Evolutionary conservation across 2,329 filamentous ascomycete genomes (phyloP).

Genomic region (Ophiosphaerella herpotricha): DNA sequence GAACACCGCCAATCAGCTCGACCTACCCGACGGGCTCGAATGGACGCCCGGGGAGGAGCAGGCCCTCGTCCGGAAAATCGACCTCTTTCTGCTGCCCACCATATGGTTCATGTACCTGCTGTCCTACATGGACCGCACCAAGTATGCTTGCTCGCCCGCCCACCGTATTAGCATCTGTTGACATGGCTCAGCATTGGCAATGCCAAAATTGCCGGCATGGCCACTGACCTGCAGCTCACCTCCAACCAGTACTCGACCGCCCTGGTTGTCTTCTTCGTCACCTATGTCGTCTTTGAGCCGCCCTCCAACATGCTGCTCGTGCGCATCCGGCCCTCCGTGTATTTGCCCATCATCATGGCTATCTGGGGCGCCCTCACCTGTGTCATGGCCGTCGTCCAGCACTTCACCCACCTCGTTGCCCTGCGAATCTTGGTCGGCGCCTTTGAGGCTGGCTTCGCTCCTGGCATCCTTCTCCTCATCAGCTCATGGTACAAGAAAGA

Average conservation of each 20-base stretch:
- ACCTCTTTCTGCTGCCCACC: slow-evolving; percentile 52
- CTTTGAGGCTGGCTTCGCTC: slow-evolving; percentile 61
- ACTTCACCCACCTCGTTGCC: slow-evolving; percentile 55
- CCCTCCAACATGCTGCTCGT: slow-evolving; percentile 61
- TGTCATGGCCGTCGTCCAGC: slow-evolving; percentile 56
- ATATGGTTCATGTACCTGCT: slow-evolving; percentile 58
- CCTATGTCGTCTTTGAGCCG: slow-evolving; percentile 59
- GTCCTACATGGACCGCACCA: slow-evolving; percentile 53
- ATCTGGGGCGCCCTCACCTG: slow-evolving; percentile 58
- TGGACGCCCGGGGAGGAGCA: slow-evolving; percentile 58
- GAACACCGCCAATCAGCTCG: slow-evolving; percentile 49
- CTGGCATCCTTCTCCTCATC: slow-evolving; percentile 59
- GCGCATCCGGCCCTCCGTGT: slow-evolving; percentile 56
- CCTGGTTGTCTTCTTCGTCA: slow-evolving; percentile 59
- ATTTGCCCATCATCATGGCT: slow-evolving; percentile 57
- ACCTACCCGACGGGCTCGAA: slow-evolving; percentile 49
- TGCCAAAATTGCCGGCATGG: slow-evolving; percentile 58
- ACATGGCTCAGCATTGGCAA: slow-evolving; percentile 51
- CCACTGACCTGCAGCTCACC: slow-evolving; percentile 51
- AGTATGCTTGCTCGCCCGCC: slow-evolving; percentile 20
- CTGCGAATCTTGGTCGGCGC: slow-evolving; percentile 61
- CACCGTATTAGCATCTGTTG: not conserved
- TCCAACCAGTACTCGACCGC: slow-evolving; percentile 57
- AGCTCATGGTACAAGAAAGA: slow-evolving; percentile 64
- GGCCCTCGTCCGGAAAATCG: slow-evolving; percentile 55